These are phyloP conservation scores for Circinella minor DNA, from an alignment of 371 early-diverging fungal species.

Conservation along the genomic window DNA sequence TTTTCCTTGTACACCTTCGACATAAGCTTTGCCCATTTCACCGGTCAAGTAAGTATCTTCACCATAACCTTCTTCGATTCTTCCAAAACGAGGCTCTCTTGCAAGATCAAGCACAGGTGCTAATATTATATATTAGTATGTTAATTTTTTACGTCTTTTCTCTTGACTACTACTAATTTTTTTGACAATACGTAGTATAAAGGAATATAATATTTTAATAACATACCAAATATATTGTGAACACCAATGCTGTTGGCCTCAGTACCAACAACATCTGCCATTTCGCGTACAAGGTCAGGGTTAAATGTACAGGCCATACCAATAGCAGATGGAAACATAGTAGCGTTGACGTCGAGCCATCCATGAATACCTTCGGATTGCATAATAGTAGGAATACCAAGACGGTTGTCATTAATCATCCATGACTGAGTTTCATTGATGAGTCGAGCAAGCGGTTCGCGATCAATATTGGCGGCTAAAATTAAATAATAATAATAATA, in stretches of 20 bases:
- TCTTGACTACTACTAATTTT: too few relatives aligned
- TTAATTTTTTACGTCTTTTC: background rate
- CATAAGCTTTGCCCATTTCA: conserved; percentile 27
- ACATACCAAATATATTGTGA: conserved; percentile 25
- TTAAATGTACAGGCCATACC: conserved; percentile 25
- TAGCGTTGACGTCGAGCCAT: conserved; percentile 18
- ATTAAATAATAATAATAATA: background rate
- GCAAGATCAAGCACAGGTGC: conserved; percentile 29
- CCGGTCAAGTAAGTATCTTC: conserved; percentile 27
- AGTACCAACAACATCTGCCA: conserved; percentile 22
- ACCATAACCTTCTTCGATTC: conserved; percentile 30
- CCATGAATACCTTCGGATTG: conserved; percentile 30
- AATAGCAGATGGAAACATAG: conserved; percentile 18
- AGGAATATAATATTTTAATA: background rate
- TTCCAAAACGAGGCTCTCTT: conserved; percentile 28
- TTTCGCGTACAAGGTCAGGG: conserved; percentile 18
- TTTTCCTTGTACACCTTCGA: conserved; percentile 20
- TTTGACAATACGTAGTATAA: background rate
- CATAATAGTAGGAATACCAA: conserved; percentile 26
- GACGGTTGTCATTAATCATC: conserved; percentile 21
- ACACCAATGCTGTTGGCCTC: conserved; percentile 24
- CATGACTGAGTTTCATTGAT: conserved; percentile 25
- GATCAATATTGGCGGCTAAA: conserved; percentile 22
- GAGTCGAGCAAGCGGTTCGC: conserved; percentile 13
- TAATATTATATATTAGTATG: background rate